Conservation (phyloP, 495 filamentous ascomycete genomes). For the Aspergillus nidulans region DNA sequence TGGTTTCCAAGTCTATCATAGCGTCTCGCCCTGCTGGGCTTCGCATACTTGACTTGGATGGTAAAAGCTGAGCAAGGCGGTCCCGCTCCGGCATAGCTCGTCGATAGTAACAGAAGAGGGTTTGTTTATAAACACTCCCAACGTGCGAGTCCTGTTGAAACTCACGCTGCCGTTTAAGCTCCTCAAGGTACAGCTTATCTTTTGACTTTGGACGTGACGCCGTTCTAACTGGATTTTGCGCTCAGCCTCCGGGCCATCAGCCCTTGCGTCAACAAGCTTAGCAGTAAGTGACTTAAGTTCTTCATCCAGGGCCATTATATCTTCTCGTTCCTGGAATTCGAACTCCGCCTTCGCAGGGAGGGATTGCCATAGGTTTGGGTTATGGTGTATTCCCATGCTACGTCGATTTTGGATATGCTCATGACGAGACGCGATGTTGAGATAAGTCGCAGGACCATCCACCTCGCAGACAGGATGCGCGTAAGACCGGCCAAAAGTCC, state of each 20-base stretch:
- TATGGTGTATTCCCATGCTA: conserved; percentile 12
- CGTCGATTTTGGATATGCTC: conserved; percentile 16
- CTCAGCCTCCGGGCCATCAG: neutral
- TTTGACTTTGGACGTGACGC: neutral
- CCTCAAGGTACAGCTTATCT: conserved; percentile 1
- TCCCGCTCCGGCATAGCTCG: conserved; percentile 14
- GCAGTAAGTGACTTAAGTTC: neutral
- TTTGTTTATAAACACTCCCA: neutral
- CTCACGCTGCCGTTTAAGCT: neutral
- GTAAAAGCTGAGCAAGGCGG: conserved; percentile 8
- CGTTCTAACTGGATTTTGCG: neutral
- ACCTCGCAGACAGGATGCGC: conserved; percentile 14
- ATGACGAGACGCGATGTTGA: conserved; percentile 10
- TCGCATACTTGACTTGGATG: conserved; percentile 2
- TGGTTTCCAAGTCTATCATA: conserved; percentile 3
- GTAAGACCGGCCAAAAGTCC: conserved; percentile 11
- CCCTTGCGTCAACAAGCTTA: neutral
- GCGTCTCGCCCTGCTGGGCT: conserved; percentile 3
- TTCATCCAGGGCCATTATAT: conserved; percentile 4
- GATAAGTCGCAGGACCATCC: conserved; percentile 10
- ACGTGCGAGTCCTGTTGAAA: neutral
- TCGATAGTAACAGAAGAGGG: conserved; percentile 13
- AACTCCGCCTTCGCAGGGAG: conserved; percentile 14
- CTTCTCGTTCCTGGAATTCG: conserved; percentile 9
- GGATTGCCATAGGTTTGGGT: conserved; percentile 4